These are phyloP conservation scores for Colletotrichum somersetense DNA, from an alignment of 2,329 filamentous ascomycete species.

Conservation along the genomic window DNA sequence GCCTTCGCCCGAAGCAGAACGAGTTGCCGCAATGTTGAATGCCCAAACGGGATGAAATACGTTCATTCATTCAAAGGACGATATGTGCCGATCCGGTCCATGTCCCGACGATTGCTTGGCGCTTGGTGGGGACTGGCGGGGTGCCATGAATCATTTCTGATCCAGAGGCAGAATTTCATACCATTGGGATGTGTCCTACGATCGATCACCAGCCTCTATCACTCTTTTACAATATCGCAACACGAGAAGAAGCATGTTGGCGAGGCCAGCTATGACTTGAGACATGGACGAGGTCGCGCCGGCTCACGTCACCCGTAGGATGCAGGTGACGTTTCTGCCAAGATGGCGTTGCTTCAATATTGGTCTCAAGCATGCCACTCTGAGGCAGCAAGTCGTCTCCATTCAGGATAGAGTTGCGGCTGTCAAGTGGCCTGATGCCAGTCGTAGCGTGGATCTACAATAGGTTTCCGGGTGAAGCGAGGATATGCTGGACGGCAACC, in stretches of 20 bases:
- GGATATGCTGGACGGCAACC: neutral
- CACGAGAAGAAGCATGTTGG: neutral
- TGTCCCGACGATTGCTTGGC: conserved; percentile 18
- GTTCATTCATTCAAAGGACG: conserved; percentile 6
- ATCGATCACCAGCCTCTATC: neutral
- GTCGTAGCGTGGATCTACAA: neutral
- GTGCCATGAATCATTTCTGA: neutral
- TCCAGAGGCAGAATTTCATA: neutral
- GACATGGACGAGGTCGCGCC: neutral
- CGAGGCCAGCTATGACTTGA: conserved; percentile 4
- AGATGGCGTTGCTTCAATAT: neutral
- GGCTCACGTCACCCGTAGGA: neutral
- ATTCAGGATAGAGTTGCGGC: neutral
- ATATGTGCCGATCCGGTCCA: neutral
- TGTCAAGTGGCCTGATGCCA: neutral
- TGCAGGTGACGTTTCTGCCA: conserved; percentile 5
- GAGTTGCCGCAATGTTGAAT: conserved; percentile 1
- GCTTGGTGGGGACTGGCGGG: neutral
- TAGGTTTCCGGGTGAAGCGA: neutral
- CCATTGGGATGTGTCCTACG: neutral
- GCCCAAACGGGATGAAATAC: neutral
- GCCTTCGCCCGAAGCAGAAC: conserved; percentile 19
- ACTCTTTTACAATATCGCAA: conserved; percentile 1
- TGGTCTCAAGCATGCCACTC: neutral
- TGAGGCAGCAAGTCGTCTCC: neutral